These are phyloP conservation scores for Hypsizygus marmoreus DNA, from an alignment of 768 basidiomycete genomes.

Conservation along the genomic window DNA sequence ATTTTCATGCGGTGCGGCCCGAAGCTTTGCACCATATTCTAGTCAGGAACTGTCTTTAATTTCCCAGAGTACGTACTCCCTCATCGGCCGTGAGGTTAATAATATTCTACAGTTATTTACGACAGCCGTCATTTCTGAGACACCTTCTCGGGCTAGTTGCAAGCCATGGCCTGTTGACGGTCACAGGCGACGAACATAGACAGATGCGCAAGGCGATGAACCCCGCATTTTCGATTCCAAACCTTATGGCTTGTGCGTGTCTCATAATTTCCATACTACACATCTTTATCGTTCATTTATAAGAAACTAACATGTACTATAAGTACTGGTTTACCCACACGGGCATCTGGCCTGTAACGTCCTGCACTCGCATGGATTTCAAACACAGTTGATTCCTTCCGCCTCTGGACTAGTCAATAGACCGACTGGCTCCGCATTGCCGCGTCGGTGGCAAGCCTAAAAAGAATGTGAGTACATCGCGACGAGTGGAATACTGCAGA, in stretches of 20 bases:
- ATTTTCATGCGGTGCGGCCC: constrained; percentile 44
- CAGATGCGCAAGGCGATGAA: constrained; percentile 55
- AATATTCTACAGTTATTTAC: neutral
- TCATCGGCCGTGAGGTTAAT: neutral
- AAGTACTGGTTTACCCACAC: too few relatives aligned
- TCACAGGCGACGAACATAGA: constrained; percentile 50
- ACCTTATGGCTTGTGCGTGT: constrained; percentile 36
- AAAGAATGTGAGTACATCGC: too few relatives aligned
- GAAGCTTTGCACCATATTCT: constrained; percentile 47
- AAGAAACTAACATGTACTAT: constrained; percentile 50
- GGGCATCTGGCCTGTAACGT: too few relatives aligned
- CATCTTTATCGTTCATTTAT: neutral
- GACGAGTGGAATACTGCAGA: too few relatives aligned
- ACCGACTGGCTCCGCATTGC: too few relatives aligned
- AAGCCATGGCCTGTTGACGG: constrained; percentile 49
- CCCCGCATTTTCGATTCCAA: constrained; percentile 51
- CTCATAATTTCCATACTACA: neutral
- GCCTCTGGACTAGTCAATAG: too few relatives aligned
- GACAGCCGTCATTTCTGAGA: constrained; percentile 47
- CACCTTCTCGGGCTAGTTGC: constrained; percentile 42
- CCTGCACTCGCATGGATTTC: too few relatives aligned
- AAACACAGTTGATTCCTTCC: too few relatives aligned
- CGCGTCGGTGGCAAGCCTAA: too few relatives aligned
- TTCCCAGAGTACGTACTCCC: constrained; percentile 38
- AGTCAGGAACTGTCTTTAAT: constrained; percentile 45